Conservation (phyloP, 352 stramenopile genomes). For the Globisporangium heterothallicum region DNA sequence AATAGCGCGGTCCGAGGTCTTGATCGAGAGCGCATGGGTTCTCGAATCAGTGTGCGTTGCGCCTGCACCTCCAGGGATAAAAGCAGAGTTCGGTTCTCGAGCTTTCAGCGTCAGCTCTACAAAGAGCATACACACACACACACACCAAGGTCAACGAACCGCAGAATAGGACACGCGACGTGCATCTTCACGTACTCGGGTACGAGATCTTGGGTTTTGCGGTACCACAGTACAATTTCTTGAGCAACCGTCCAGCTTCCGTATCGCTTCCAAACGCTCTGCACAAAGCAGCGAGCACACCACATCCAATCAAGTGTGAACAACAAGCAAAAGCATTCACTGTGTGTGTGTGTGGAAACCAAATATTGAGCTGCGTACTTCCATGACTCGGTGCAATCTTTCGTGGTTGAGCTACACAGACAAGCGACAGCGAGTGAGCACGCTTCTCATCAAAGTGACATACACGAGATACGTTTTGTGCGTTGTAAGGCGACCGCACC, state of each 20-base stretch:
- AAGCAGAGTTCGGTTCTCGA: conserved; percentile 31
- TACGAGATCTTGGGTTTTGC: conserved; percentile 69
- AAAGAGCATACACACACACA: background rate
- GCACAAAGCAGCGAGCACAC: background rate
- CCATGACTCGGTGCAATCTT: conserved; percentile 13
- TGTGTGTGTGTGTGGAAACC: too few species aligned
- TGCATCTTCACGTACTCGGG: conserved; percentile 41
- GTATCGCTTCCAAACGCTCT: conserved; percentile 74
- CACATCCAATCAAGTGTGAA: background rate
- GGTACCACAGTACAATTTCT: conserved; percentile 66
- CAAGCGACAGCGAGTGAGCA: background rate
- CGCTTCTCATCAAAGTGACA: background rate
- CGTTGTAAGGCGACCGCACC: too few species aligned
- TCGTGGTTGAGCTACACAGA: background rate
- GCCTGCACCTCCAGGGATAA: conserved; percentile 56
- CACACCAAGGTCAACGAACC: background rate
- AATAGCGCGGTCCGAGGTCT: conserved; percentile 61
- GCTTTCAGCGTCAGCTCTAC: conserved; percentile 52
- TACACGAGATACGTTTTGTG: background rate
- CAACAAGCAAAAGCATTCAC: too few species aligned
- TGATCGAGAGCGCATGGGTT: conserved; percentile 39
- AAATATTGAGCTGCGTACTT: too few species aligned
- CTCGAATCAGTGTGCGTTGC: conserved; percentile 32
- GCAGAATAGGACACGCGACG: background rate
- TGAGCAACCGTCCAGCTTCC: conserved; percentile 63